These are phyloP conservation scores for Roridomyces roridus DNA, from an alignment of 768 basidiomycete species.

Conservation along the genomic window DNA sequence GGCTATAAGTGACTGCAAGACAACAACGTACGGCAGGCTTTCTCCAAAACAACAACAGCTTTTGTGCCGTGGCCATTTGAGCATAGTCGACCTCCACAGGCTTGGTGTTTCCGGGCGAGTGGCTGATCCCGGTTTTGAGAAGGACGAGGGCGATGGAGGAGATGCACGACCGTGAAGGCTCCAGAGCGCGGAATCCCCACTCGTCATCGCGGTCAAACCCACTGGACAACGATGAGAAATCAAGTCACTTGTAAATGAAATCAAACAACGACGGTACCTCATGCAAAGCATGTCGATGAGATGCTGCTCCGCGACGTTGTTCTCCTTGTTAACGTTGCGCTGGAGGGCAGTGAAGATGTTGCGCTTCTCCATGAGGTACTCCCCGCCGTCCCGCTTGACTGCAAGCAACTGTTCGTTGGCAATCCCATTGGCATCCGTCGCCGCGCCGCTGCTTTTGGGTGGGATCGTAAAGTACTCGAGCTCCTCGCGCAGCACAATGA, in stretches of 20 bases:
- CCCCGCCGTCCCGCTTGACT: conserved; percentile 86
- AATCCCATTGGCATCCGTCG: conserved; percentile 79
- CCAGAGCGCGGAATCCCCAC: conserved; percentile 97
- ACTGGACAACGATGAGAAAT: conserved; percentile 47
- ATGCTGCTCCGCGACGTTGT: conserved; percentile 98
- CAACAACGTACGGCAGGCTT: conserved; percentile 90
- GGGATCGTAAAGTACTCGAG: conserved; percentile 98
- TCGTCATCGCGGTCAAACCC: conserved; percentile 97
- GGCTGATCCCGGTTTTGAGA: conserved; percentile 94
- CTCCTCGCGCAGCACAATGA: conserved; percentile 97
- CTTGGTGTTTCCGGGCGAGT: conserved; percentile 69
- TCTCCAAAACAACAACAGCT: conserved; percentile 96
- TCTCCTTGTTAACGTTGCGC: conserved; percentile 98
- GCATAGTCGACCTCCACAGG: conserved; percentile 85
- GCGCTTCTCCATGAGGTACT: conserved; percentile 84
- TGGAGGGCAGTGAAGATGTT: conserved; percentile 98
- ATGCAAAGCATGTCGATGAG: conserved; percentile 99
- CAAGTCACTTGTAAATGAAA: background rate
- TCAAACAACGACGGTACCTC: conserved; percentile 66
- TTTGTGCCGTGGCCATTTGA: conserved; percentile 98
- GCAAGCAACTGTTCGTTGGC: conserved; percentile 81
- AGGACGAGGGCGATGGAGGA: conserved; percentile 97
- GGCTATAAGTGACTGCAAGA: conserved; percentile 5
- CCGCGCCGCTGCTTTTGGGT: conserved; percentile 63
- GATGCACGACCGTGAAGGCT: conserved; percentile 96